Conservation (phyloP, 257 asterid genomes). For the Solanum okadae region DNA sequence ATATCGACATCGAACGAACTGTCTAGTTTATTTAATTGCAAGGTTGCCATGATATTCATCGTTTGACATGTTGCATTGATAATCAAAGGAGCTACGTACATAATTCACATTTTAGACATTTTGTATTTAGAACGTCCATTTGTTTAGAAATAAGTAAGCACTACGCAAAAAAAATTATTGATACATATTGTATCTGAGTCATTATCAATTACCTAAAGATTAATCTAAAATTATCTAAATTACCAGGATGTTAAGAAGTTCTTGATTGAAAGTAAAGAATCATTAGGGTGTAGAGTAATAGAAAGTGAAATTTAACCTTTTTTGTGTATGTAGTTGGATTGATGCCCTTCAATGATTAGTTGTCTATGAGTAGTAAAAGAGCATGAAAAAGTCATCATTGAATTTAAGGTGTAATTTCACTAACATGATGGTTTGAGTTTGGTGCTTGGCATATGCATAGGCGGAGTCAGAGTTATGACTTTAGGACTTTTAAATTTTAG, state of each 20-base stretch:
- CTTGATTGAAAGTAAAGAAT: background rate
- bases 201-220: background rate
- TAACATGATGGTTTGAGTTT: background rate
- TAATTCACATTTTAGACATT: background rate
- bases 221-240: background rate
- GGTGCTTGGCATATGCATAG: background rate
- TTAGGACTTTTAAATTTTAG: too few species aligned
- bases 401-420: background rate
- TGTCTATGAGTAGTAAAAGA: background rate
- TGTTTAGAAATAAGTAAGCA: background rate
- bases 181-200: background rate
- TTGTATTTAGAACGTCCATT: background rate
- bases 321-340: background rate
- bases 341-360: background rate
- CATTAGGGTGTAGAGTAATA: background rate
- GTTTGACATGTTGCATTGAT: background rate
- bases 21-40: background rate
- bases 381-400: background rate
- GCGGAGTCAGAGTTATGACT: background rate
- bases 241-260: background rate
- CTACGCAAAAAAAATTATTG: background rate
- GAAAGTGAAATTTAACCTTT: background rate
- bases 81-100: too few species aligned
- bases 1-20: background rate
- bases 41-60: background rate